Evolutionary conservation across 2,329 filamentous ascomycete genomes (phyloP).

Genomic region (Ilyonectria robusta): DNA sequence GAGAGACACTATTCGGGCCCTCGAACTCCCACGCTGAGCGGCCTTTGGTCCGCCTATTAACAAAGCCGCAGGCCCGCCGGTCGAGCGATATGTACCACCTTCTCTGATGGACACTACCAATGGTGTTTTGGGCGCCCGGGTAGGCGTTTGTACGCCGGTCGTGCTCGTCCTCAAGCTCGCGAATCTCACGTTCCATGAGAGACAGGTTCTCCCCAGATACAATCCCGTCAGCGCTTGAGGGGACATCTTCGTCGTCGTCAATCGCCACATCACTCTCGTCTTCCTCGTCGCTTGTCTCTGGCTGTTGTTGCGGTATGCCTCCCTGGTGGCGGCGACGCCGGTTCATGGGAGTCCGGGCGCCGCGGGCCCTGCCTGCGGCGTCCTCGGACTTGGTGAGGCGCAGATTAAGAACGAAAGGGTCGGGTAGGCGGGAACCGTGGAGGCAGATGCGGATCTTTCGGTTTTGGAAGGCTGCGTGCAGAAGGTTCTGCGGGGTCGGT

Average conservation of each 20-base stretch:
- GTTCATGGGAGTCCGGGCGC: conserved; percentile 23
- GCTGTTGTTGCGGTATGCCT: conserved; percentile 15
- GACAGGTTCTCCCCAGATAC: conserved; percentile 43
- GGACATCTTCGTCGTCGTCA: conserved; percentile 37
- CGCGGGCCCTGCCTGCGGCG: conserved; percentile 48
- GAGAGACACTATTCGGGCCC: background rate
- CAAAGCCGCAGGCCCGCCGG: conserved; percentile 70
- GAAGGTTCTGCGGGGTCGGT: conserved; percentile 60
- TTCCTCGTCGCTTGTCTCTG: conserved; percentile 46
- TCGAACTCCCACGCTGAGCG: conserved; percentile 30
- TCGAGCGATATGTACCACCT: conserved; percentile 78
- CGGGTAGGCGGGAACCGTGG: conserved; percentile 67
- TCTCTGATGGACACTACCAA: conserved; percentile 77
- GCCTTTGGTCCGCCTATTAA: conserved; percentile 48
- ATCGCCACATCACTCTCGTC: conserved; percentile 28
- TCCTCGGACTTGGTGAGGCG: conserved; percentile 65
- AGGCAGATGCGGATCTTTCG: conserved; percentile 71
- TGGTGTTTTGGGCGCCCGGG: conserved; percentile 73
- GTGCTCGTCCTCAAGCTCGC: conserved; percentile 65
- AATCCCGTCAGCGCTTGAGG: conserved; percentile 35
- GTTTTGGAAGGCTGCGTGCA: conserved; percentile 65
- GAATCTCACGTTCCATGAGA: conserved; percentile 57
- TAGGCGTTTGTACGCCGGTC: conserved; percentile 76
- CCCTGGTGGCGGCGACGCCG: conserved; percentile 24
- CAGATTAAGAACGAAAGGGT: conserved; percentile 67